Evolutionary conservation across 495 filamentous ascomycete species (phyloP).

Genomic region (Penicillium ochrochloron): DNA sequence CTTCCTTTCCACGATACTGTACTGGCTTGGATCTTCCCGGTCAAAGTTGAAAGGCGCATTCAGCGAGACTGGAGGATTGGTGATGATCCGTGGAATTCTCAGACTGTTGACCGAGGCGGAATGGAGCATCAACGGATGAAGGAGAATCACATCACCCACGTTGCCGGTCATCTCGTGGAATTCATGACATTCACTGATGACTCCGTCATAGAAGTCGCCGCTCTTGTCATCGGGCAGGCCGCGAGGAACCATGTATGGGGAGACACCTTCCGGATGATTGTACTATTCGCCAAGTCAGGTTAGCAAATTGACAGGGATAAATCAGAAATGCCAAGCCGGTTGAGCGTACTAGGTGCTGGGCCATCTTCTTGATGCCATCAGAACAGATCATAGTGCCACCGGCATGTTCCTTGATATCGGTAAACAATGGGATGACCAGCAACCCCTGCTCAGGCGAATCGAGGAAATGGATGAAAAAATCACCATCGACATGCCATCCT

Average conservation of each 20-base stretch:
- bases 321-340: not conserved
- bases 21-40: slow-evolving; percentile 57
- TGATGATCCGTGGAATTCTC: slow-evolving; percentile 67
- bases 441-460: slow-evolving; percentile 75
- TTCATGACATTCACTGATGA: slow-evolving; percentile 50
- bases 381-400: slow-evolving; percentile 73
- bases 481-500: slow-evolving; percentile 76
- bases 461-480: slow-evolving; percentile 77
- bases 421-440: slow-evolving; percentile 72
- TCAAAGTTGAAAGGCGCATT: slow-evolving; percentile 68
- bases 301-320: not conserved
- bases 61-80: slow-evolving; percentile 69
- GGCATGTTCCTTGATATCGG: slow-evolving; percentile 62
- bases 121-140: slow-evolving; percentile 79
- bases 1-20: slow-evolving; percentile 70
- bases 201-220: slow-evolving; percentile 57
- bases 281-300: slow-evolving; percentile 33
- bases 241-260: slow-evolving; percentile 65
- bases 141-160: slow-evolving; percentile 68
- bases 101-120: slow-evolving; percentile 63
- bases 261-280: slow-evolving; percentile 70
- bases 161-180: slow-evolving; percentile 71
- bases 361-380: slow-evolving; percentile 60
- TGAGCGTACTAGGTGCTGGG: slow-evolving; percentile 56
- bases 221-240: slow-evolving; percentile 44